Evolutionary conservation across 2,329 filamentous ascomycete species (phyloP).

Genomic region (Aspergillus versicolor): DNA sequence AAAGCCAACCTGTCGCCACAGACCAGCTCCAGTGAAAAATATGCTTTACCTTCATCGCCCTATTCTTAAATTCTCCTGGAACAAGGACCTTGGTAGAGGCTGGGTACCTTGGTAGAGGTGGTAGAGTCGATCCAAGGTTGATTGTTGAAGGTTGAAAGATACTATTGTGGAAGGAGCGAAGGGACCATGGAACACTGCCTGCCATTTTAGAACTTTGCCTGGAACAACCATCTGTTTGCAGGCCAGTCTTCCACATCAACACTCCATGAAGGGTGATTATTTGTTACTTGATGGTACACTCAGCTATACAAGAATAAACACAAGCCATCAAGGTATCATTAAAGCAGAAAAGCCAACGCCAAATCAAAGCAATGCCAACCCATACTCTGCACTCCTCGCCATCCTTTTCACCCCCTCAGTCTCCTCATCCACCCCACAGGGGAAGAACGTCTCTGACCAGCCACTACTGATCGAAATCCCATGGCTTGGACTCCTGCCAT

Average conservation of each 20-base stretch:
- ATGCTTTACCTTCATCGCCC: not conserved
- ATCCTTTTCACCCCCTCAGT: not conserved
- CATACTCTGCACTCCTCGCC: not conserved
- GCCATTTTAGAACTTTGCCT: too few relatives aligned
- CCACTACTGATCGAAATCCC: not conserved
- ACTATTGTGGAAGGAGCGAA: too few relatives aligned
- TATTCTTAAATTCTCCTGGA: not conserved
- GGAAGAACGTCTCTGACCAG: conserved; percentile 2
- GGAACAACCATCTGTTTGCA: too few relatives aligned
- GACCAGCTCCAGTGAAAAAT: too few relatives aligned
- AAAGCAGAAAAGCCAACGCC: too few relatives aligned
- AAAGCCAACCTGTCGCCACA: not conserved
- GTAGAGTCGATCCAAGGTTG: too few relatives aligned
- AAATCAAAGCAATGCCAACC: not conserved
- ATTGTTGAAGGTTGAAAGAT: too few relatives aligned
- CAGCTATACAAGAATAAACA: not conserved
- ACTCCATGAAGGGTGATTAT: too few relatives aligned
- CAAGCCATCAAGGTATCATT: too few relatives aligned
- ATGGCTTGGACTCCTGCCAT: not conserved
- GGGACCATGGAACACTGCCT: too few relatives aligned
- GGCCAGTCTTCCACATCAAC: too few relatives aligned
- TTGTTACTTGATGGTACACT: not conserved
- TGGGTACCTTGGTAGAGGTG: not conserved
- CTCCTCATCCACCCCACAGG: not conserved
- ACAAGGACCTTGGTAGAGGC: not conserved